Evolutionary conservation across 805 yeast species (phyloP).

Genomic region (Teunomyces kruisii): DNA sequence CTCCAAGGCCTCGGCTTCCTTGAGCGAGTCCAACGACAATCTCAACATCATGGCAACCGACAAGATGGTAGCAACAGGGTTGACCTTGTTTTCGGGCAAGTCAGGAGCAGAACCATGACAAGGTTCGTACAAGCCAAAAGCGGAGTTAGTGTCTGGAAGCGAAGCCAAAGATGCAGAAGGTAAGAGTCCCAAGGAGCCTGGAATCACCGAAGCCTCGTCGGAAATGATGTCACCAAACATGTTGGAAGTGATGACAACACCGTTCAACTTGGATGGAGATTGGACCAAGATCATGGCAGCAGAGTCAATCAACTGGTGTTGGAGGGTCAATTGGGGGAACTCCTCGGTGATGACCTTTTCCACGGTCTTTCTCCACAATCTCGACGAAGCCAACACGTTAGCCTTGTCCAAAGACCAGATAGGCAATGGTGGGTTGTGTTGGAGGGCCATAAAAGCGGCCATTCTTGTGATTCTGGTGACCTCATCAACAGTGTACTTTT

Average conservation of each 20-base stretch:
- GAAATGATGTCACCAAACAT: constrained; percentile 99
- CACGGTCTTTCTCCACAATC: constrained; percentile 95
- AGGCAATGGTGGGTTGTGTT: constrained; percentile 90
- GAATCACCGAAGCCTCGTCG: constrained; percentile 97
- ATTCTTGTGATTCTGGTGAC: constrained; percentile 94
- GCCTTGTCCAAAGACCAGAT: constrained; percentile 97
- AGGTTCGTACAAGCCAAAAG: constrained; percentile 96
- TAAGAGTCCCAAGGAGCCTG: constrained; percentile 93
- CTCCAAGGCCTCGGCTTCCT: constrained; percentile 88
- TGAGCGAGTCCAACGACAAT: constrained; percentile 76
- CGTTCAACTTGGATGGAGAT: constrained; percentile 87
- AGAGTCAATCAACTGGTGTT: constrained; percentile 96
- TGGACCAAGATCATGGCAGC: constrained; percentile 98
- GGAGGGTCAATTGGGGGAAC: constrained; percentile 83
- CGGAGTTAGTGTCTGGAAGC: constrained; percentile 91
- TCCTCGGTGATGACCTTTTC: constrained; percentile 80
- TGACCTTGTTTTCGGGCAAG: constrained; percentile 80
- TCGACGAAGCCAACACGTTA: constrained; percentile 91
- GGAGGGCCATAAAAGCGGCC: constrained; percentile 97
- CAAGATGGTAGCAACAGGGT: constrained; percentile 92
- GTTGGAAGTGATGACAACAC: constrained; percentile 88
- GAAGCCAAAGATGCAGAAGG: constrained; percentile 97
- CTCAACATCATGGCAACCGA: constrained; percentile 98
- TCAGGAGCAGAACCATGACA: constrained; percentile 99
- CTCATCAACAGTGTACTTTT: constrained; percentile 86